Base-by-base conservation (phyloP, 2,329 filamentous ascomycete species). In the Tolypocladium ophioglossoides region DNA sequence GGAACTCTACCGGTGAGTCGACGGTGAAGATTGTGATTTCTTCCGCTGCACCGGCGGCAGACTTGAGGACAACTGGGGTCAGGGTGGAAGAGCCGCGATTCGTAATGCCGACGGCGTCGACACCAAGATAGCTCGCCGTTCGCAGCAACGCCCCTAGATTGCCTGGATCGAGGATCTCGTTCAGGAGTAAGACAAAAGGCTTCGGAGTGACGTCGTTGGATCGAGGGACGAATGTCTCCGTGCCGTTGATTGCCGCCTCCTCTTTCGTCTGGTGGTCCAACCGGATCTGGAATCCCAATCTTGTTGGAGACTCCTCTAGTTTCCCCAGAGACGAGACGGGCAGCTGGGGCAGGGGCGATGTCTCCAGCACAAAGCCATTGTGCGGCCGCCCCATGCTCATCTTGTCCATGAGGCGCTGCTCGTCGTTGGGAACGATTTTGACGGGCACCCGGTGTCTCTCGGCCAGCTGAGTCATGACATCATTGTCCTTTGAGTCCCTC, bases 71-170 rank as follows among this genome's bases (percentile, higher is more conserved):
- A 10, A 91, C 81, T 0, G 90, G 79, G 9, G 85, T 87, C 56
- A 96, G 74, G 0, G 84, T 79, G 0, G 91, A 87, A 18, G 86
- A 89, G 62, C 83, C 86, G 56, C 83, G 81, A 34, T 79, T 84
- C 3, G 89, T 88, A 53, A 95, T 83, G 2, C 84, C 83, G 22
- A 99, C 81, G 5, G 89, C 91, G 54, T 91, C 88, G 7, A 89
- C 86, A 24, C 92, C 92, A n/a, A 97, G 80, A 68, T 94, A 97
- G 64, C 89, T 87, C 2, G 91, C 90, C 7, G 89, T 89, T 38
- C 94, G 87, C 46, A 97, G 78, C 56, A 97, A 92, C 24, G 85
- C 90, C 44, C 94, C 94, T 1, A 97, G 74, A 65, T 99, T 99
- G 30, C 89, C 91, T 0, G 91, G 87, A 64, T 99, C 92, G 11